Evolutionary conservation across 2,329 filamentous ascomycete species (phyloP).

Genomic region (Lecanicillium sp.): DNA sequence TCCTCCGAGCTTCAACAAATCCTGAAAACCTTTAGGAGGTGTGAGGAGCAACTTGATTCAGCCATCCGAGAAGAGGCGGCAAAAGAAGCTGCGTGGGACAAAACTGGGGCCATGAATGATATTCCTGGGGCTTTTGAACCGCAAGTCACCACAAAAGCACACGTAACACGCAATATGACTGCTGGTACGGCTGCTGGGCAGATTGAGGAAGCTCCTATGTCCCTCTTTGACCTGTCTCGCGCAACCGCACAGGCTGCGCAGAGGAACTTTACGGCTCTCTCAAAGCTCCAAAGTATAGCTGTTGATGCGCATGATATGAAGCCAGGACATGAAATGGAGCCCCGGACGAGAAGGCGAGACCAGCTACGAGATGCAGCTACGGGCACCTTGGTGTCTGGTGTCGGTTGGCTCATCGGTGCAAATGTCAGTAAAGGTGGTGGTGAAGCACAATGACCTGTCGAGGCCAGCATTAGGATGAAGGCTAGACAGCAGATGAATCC

Average conservation of each 20-base stretch:
- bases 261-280: slow-evolving; percentile 47
- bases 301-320: slow-evolving; percentile 13
- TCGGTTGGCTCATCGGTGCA: slow-evolving; percentile 62
- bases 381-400: slow-evolving; percentile 56
- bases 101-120: slow-evolving; percentile 49
- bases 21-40: slow-evolving; percentile 64
- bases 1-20: slow-evolving; percentile 63
- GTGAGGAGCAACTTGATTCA: slow-evolving; percentile 67
- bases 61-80: slow-evolving; percentile 58
- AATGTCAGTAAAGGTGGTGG: slow-evolving; percentile 18
- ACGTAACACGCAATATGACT: slow-evolving; percentile 23
- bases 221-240: slow-evolving; percentile 54
- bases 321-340: slow-evolving; percentile 20
- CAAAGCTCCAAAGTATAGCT: slow-evolving; percentile 34
- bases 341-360: slow-evolving; percentile 60
- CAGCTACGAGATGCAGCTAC: slow-evolving; percentile 59
- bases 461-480: too few relatives aligned
- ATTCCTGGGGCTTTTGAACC: slow-evolving; percentile 47
- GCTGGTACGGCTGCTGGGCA: slow-evolving; percentile 25
- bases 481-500: too few relatives aligned
- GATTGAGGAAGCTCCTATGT: slow-evolving; percentile 52
- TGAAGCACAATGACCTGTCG: too few relatives aligned
- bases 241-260: slow-evolving; percentile 52
- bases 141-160: slow-evolving; percentile 15
- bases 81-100: slow-evolving; percentile 63